A percentile compares a stretch with the other conserved stretches of the same genome.
Conservation (phyloP, 148 eudicot genomes). For the Heliamphora exappendiculata region DNA sequence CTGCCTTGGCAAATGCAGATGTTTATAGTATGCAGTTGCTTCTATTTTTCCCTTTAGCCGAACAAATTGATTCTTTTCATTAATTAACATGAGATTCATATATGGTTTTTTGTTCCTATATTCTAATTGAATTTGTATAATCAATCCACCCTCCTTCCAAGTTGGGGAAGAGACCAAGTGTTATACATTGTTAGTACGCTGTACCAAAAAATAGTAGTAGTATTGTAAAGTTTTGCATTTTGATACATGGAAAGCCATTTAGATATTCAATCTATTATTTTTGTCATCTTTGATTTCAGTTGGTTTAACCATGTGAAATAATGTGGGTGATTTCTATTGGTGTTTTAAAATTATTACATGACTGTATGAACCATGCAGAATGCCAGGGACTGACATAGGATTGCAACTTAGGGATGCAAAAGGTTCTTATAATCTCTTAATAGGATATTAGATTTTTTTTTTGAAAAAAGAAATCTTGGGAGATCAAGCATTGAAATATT, state of each 20-base stretch:
- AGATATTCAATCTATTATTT: neutral
- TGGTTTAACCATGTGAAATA: neutral
- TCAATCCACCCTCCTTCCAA: neutral
- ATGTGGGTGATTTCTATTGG: neutral
- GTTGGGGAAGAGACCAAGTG: neutral
- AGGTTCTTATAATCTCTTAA: no score
- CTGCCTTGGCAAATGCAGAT: neutral
- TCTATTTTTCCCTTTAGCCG: neutral
- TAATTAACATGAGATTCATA: neutral
- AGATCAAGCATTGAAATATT: no score
- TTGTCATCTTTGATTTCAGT: no score
- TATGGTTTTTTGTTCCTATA: neutral
- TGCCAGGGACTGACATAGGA: no score
- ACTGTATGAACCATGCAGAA: no score
- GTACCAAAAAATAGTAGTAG: no score
- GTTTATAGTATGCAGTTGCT: neutral
- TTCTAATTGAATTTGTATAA: neutral
- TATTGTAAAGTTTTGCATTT: neutral
- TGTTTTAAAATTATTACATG: no score
- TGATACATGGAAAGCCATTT: neutral
- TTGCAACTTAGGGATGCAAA: no score
- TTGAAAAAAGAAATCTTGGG: no score
- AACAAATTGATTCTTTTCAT: neutral
- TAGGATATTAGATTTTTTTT: no score
- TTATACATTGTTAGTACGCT: no score